Evolutionary conservation across 2,329 filamentous ascomycete species (phyloP).

Genomic region (Gnomoniopsis sp.): DNA sequence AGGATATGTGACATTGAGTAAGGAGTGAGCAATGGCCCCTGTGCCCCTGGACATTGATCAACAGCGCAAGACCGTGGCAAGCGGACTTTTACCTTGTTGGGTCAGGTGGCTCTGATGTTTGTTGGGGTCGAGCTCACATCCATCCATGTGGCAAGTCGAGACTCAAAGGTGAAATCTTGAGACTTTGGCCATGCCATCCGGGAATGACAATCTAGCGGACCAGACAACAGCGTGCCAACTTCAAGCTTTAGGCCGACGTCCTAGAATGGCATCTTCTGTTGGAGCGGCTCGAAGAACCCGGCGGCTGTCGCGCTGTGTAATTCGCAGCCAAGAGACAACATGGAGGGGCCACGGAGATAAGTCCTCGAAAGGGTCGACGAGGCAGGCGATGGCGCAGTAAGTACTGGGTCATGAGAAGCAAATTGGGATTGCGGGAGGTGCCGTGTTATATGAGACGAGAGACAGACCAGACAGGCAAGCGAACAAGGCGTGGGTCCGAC

Average conservation of each 20-base stretch:
- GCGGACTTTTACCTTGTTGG: no score
- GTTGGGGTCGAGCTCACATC: no score
- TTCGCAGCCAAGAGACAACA: not conserved
- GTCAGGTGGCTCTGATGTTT: no score
- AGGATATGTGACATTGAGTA: not conserved
- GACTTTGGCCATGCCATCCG: no score
- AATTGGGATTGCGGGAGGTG: not conserved
- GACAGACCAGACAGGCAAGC: no score
- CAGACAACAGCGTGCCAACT: not conserved
- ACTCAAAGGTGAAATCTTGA: no score
- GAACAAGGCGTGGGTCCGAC: not conserved
- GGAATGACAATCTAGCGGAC: no score
- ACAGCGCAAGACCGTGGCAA: no score
- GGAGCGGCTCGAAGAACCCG: not conserved
- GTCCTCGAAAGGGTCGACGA: not conserved
- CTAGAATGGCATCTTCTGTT: not conserved
- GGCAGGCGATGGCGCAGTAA: not conserved
- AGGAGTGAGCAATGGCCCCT: no score
- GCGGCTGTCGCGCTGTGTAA: not conserved
- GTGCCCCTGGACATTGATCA: no score
- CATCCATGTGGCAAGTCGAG: no score
- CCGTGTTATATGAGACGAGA: not conserved
- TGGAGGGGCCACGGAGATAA: not conserved
- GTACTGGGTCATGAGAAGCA: not conserved
- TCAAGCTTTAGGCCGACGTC: not conserved